phyloP scores from a whole-genome alignment of 768 basidiomycete genomes.

The Collybia sp. region DNA sequence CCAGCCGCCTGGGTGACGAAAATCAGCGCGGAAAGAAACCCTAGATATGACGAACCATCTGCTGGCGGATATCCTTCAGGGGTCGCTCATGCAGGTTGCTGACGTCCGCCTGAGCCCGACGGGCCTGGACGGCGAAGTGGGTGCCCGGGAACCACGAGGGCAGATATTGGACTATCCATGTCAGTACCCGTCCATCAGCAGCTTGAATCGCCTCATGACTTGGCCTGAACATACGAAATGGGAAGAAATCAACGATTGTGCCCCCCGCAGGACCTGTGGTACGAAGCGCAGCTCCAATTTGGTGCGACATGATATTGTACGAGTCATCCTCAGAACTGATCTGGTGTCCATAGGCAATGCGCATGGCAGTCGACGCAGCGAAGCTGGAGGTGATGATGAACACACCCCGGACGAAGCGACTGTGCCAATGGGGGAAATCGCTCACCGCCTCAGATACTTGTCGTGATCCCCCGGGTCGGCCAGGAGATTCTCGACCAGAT shows the following conservation, averaged over 20 bases:
- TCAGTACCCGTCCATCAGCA: conserved; percentile 4
- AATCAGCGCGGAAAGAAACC: not conserved
- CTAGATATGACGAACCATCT: conserved; percentile 9
- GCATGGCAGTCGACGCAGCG: conserved; percentile 9
- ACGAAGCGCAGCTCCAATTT: conserved; percentile 1
- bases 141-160: conserved; percentile 19
- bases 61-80: conserved; percentile 3
- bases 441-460: not conserved
- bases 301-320: conserved; percentile 6
- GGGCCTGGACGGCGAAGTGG: conserved; percentile 10
- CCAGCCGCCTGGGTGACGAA: conserved; percentile 5
- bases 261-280: conserved; percentile 5
- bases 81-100: conserved; percentile 9
- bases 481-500: not conserved
- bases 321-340: conserved; percentile 10
- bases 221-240: conserved; percentile 8
- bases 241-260: conserved; percentile 11
- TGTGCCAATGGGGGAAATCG: not conserved
- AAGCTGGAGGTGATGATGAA: conserved; percentile 7
- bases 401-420: not conserved
- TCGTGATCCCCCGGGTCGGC: not conserved
- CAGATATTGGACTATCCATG: conserved; percentile 6
- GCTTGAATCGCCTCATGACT: too few species aligned
- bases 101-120: conserved; percentile 1
- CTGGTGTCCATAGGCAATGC: conserved; percentile 12